These are phyloP conservation scores for Auxenochlorella pyrenoidosa DNA, from an alignment of 139 green algal genomes.

Conservation along the genomic window DNA sequence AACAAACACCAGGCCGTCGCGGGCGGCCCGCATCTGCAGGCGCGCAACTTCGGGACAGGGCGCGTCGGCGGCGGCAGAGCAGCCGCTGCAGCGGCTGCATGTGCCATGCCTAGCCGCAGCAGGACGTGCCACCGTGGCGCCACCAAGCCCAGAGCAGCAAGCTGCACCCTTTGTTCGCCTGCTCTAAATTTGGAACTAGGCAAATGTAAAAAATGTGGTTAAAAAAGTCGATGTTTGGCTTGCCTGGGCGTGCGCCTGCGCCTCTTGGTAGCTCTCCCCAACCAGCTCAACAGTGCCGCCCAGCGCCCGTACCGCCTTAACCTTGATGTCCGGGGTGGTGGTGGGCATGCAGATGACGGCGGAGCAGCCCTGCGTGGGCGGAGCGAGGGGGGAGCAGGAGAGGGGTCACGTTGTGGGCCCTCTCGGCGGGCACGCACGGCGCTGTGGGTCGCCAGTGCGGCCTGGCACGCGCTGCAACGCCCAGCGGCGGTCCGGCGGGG, in stretches of 20 bases:
- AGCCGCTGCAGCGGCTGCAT: too few relatives aligned
- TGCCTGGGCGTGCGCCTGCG: constrained; percentile 66
- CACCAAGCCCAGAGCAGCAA: too few relatives aligned
- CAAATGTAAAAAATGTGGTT: too few relatives aligned
- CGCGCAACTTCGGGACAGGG: background rate
- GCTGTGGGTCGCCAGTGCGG: too few relatives aligned
- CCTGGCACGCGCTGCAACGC: too few relatives aligned
- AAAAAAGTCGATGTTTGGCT: too few relatives aligned
- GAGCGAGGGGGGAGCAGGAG: background rate
- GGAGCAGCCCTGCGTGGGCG: constrained; percentile 66
- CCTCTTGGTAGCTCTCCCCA: constrained; percentile 95
- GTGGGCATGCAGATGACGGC: constrained; percentile 94
- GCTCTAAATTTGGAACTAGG: too few relatives aligned
- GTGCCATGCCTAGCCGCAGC: too few relatives aligned
- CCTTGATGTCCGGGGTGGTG: constrained; percentile 88
- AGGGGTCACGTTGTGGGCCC: background rate
- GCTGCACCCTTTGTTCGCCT: too few relatives aligned
- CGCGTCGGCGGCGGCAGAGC: background rate
- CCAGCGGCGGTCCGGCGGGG: too few relatives aligned
- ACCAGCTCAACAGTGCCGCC: constrained; percentile 92
- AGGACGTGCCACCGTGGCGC: too few relatives aligned
- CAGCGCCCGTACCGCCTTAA: constrained; percentile 77
- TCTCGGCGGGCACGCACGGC: background rate
- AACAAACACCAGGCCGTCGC: constrained; percentile 86
- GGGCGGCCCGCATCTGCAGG: constrained; percentile 33